Evolutionary conservation across 2,329 filamentous ascomycete genomes (phyloP), one percentile per base, ranked within the genome.

Genomic region (Lachnellula cervina): DNA sequence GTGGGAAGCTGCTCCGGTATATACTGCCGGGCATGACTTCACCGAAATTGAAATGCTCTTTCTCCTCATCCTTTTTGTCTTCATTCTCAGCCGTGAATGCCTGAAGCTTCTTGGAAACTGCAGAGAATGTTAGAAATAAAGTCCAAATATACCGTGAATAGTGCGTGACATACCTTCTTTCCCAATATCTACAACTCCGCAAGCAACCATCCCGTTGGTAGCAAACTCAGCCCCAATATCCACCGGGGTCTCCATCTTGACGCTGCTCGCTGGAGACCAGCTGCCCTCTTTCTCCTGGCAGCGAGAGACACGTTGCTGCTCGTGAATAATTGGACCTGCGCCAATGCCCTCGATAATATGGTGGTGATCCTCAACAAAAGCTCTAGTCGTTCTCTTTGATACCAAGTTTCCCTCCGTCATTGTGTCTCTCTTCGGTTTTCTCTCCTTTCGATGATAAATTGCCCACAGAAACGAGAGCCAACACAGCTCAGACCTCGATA

Each of bases 1-100:
- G 76, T 2, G 92, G 92, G 68, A 91, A 96, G 62, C 87, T 87
- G 71, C 89, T 93, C 51, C 92, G 83, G 69, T 90, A 96, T 28
- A 97, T 60, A 13, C 49, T 78, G 8, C 87, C 86, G 6, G 84
- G 81, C 19, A 86, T 74, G 19, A 96, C 87, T 28, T 83, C 74
- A 17, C 87, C 89, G 71, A 93, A 96, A 68, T 96, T 96, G 61
- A 74, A 66, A 1, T 89, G 88, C 3, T 49, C 58, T n/a, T 59
- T 58, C 44, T 61, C 55, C 23, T 54, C 43, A 32, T 53, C 54
- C 14, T 59, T 58, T 42, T 61, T 51, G 34, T 53, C 38, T 38
- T 53, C 54, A 14, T 28, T 46, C 43, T 60, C 62, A 37, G 49
- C 54, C 32, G 62, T 60, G 47, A 21, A 40, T 47, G 49, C 50